Evolutionary conservation across 2,329 filamentous ascomycete genomes (phyloP), one percentile per base, ranked within the genome.

Genomic region (Fusarium verrucosum): DNA sequence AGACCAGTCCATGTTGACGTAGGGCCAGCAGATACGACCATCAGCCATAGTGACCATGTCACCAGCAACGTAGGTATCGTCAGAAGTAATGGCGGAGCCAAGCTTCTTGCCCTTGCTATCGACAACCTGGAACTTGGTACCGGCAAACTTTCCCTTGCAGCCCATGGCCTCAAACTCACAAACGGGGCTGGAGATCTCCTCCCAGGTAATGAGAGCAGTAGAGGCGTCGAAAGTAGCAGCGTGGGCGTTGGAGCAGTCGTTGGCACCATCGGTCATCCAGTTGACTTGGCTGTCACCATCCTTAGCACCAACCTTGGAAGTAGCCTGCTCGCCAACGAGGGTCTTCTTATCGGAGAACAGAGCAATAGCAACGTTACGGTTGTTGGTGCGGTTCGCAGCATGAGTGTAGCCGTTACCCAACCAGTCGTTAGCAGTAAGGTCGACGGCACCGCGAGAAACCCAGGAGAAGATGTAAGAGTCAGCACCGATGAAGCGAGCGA

Each of bases 21-120:
- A 87, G 23, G 85, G 85, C 85, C 84, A 89, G 79, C 86, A 88
- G 67, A 89, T 79, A 43, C 83, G 79, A 20, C 82, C 83, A 58
- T 86, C 83, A n/a, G 75, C 67, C 78, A 86, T 82, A 28, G 83
- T 86, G 11, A 86, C 85, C 80, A 88, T 87, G 68, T 89, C 86
- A 35, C 86, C 86, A 9, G 85, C 83, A 41, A 89, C 84, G 66
- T 80, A 86, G n/a, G 82, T 81, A 70, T 87, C 79, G 13, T 73
- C 79, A n/a, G 79, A 81, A 50, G 77, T 78, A 56, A 87, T 68
- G 2, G 83, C 74, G 16, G 79, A 75, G 19, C 85, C 86, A 32
- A 87, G 76, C 70, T 81, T 84, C 49, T 78, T 74, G 3, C 86
- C 86, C 13, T 77, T 73, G 50, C 74, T 79, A 68, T 81, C 78